phyloP scores from a whole-genome alignment of 2,329 filamentous ascomycete species.

The Aspergillus sp. region DNA sequence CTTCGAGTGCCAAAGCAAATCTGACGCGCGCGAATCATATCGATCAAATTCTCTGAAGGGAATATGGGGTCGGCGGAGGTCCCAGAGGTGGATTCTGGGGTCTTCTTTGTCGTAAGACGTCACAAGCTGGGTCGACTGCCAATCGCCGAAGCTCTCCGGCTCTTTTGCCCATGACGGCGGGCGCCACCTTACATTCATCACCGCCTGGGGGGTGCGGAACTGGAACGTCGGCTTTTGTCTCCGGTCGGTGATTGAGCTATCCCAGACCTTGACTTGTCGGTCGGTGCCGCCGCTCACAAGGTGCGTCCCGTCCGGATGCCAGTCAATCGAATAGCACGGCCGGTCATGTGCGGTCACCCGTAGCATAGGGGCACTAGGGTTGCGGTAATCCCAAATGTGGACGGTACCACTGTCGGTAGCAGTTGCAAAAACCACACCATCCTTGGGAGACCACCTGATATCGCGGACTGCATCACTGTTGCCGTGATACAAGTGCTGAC shows the following conservation, averaged over 20 bases:
- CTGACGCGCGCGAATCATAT: conserved; percentile 55
- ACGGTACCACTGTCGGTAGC: conserved; percentile 64
- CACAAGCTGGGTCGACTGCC: conserved; percentile 62
- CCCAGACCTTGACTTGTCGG: conserved; percentile 63
- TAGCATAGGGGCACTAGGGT: conserved; percentile 56
- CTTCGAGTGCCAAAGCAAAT: conserved; percentile 64
- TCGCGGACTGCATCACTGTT: conserved; percentile 63
- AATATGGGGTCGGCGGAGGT: conserved; percentile 61
- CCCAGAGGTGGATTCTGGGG: conserved; percentile 63
- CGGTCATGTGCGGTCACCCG: conserved; percentile 62
- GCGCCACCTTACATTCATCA: conserved; percentile 62
- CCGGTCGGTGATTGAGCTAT: conserved; percentile 54
- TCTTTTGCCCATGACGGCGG: conserved; percentile 58
- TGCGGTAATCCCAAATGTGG: conserved; percentile 64
- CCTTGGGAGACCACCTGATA: conserved; percentile 64
- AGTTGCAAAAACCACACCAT: conserved; percentile 62
- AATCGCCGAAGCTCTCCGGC: conserved; percentile 50
- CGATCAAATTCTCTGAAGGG: conserved; percentile 61
- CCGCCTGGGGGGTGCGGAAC: conserved; percentile 60
- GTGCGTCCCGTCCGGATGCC: conserved; percentile 67
- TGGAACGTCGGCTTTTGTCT: conserved; percentile 60
- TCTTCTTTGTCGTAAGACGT: conserved; percentile 63
- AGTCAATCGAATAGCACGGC: conserved; percentile 62
- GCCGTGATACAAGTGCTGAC: conserved; percentile 55
- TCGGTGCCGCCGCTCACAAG: conserved; percentile 63